Evolutionary conservation across 768 basidiomycete genomes (phyloP).

Genomic region (Mrakia frigida): DNA sequence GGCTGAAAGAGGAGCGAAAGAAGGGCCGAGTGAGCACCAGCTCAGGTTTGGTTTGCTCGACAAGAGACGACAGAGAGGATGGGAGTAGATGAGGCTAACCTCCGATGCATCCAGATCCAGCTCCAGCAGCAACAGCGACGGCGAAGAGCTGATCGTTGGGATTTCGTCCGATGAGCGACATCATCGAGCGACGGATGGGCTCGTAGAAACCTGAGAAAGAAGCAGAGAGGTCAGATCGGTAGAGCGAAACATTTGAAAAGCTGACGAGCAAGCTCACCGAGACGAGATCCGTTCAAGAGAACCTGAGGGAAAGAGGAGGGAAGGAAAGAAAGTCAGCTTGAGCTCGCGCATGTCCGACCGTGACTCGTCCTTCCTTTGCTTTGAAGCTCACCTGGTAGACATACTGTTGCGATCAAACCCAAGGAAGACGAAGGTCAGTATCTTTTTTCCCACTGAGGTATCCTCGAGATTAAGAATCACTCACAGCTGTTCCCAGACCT

Average conservation of each 20-base stretch:
- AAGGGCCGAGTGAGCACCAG: neutral
- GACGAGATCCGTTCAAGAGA: conserved; percentile 81
- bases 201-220: conserved; percentile 80
- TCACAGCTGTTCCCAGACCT: conserved; percentile 81
- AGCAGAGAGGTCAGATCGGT: conserved; percentile 19
- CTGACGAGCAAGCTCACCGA: conserved; percentile 53
- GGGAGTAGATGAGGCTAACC: conserved; percentile 50
- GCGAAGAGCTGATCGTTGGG: conserved; percentile 62
- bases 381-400: conserved; percentile 64
- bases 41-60: too few relatives aligned
- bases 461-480: conserved; percentile 38
- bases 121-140: conserved; percentile 81
- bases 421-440: neutral
- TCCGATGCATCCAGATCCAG: conserved; percentile 82
- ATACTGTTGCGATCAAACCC: conserved; percentile 54
- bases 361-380: neutral
- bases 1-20: conserved; percentile 31
- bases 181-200: conserved; percentile 69
- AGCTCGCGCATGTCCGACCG: neutral
- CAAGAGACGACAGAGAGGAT: neutral
- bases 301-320: conserved; percentile 52
- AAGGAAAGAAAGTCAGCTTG: conserved; percentile 11
- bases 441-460: neutral
- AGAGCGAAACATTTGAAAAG: neutral
- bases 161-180: conserved; percentile 60